Percentiles rank a stretch among this genome's conserved stretches.
These are phyloP conservation scores for Rhazya stricta DNA, from an alignment of 257 asterid genomes.

Conservation along the genomic window DNA sequence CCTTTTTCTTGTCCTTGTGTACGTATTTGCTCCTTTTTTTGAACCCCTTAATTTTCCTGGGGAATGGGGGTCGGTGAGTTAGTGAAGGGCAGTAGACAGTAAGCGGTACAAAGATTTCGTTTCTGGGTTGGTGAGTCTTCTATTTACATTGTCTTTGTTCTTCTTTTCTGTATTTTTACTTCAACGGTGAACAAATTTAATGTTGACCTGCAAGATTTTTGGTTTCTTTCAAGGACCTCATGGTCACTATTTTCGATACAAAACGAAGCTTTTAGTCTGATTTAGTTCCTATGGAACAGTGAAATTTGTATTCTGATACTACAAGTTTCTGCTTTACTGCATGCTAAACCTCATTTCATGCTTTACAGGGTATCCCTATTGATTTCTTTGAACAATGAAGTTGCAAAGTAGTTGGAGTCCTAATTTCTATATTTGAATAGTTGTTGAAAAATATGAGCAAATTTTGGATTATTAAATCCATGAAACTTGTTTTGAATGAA, in stretches of 20 bases:
- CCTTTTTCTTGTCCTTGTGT: too few species aligned
- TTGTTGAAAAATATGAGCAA: not conserved
- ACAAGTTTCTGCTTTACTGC: not conserved
- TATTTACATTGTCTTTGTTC: not conserved
- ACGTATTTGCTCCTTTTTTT: not conserved
- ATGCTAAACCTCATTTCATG: not conserved
- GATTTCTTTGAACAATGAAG: not conserved
- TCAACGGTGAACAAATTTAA: not conserved
- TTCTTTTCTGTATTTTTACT: not conserved
- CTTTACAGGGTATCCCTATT: not conserved
- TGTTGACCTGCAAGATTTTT: not conserved
- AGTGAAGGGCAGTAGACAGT: not conserved
- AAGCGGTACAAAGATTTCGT: not conserved
- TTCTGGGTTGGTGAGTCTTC: not conserved
- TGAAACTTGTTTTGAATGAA: too few species aligned
- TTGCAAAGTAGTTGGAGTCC: not conserved
- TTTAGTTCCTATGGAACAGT: too few species aligned
- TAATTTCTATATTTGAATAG: too few species aligned
- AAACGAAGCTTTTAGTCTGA: too few species aligned
- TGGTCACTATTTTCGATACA: not conserved
- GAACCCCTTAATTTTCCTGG: not conserved
- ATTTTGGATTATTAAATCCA: not conserved
- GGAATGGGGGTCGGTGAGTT: not conserved
- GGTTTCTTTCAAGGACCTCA: not conserved
- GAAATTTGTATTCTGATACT: not conserved